Conservation (phyloP, 495 filamentous ascomycete genomes). For the Staphylotrichum tortipilum region DNA sequence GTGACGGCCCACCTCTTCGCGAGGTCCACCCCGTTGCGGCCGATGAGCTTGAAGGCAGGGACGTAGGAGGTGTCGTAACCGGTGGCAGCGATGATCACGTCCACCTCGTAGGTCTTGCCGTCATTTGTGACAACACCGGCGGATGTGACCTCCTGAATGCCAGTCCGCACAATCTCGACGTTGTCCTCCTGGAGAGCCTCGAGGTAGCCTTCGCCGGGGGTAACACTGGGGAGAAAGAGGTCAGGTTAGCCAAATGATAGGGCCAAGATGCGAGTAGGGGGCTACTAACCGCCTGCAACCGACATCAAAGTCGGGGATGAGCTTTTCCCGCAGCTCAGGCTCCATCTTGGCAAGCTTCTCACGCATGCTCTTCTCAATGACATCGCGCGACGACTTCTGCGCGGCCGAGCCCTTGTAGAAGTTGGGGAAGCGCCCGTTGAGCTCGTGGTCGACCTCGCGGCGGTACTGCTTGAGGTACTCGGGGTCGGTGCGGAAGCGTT, state of each 20-base stretch:
- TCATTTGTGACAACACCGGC: conserved; percentile 42
- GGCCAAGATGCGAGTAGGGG: conserved; percentile 13
- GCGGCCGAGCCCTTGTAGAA: conserved; percentile 3
- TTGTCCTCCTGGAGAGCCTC: conserved; percentile 49
- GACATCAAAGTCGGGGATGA: conserved; percentile 49
- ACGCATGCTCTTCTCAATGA: conserved; percentile 20
- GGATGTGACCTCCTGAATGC: conserved; percentile 41
- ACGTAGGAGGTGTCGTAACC: conserved; percentile 32
- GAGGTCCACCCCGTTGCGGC: not conserved
- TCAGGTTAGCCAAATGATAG: not conserved
- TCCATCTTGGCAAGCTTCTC: conserved; percentile 15
- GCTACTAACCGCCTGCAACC: conserved; percentile 30
- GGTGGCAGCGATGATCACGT: conserved; percentile 49
- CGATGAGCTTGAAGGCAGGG: conserved; percentile 17
- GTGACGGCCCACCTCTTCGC: not conserved
- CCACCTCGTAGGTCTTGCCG: conserved; percentile 34
- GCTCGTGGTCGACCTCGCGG: conserved; percentile 14
- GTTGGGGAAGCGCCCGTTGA: not conserved
- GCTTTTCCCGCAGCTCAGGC: conserved; percentile 25
- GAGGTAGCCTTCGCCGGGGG: conserved; percentile 54
- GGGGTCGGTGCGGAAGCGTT: conserved; percentile 23
- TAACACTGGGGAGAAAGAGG: conserved; percentile 38
- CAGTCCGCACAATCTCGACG: conserved; percentile 40
- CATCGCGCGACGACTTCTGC: conserved; percentile 15
- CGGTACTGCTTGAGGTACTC: conserved; percentile 16